Percentiles rank a stretch among this genome's conserved stretches.
Conservation (phyloP, 2,329 filamentous ascomycete species). For the Tolypocladium endophyticum region DNA sequence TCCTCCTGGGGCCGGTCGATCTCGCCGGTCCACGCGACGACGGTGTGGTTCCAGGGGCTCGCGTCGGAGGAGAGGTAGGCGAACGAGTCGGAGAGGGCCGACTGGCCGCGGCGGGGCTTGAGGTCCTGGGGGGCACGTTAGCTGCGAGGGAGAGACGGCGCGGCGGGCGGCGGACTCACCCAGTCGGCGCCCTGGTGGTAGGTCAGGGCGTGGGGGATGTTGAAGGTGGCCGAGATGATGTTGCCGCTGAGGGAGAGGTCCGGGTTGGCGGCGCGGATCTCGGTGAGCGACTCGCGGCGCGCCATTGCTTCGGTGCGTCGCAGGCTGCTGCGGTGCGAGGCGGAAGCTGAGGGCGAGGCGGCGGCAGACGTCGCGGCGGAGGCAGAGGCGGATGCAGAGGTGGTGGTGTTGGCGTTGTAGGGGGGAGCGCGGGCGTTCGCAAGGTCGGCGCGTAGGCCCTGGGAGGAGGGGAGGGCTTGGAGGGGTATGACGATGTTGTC, state of each 20-base stretch:
- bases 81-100: constrained; percentile 86
- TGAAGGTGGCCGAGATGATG: constrained; percentile 57
- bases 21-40: constrained; percentile 94
- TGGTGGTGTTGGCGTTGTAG: not conserved
- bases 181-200: constrained; percentile 50
- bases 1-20: constrained; percentile 47
- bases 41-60: constrained; percentile 80
- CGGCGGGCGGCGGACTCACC: constrained; percentile 30
- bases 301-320: constrained; percentile 23
- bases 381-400: not conserved
- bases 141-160: not conserved
- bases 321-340: not conserved
- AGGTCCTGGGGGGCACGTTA: constrained; percentile 45
- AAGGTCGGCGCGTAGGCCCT: not conserved
- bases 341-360: not conserved
- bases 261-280: constrained; percentile 45
- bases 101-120: constrained; percentile 70
- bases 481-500: constrained; percentile 4
- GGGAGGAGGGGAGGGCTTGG: too few relatives aligned
- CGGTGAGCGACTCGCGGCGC: constrained; percentile 39
- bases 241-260: constrained; percentile 51
- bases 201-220: constrained; percentile 47
- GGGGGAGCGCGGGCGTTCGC: not conserved
- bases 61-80: constrained; percentile 75
- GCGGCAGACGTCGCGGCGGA: not conserved